Conservation (phyloP, 495 filamentous ascomycete species). For the Venustampulla echinocandica region DNA sequence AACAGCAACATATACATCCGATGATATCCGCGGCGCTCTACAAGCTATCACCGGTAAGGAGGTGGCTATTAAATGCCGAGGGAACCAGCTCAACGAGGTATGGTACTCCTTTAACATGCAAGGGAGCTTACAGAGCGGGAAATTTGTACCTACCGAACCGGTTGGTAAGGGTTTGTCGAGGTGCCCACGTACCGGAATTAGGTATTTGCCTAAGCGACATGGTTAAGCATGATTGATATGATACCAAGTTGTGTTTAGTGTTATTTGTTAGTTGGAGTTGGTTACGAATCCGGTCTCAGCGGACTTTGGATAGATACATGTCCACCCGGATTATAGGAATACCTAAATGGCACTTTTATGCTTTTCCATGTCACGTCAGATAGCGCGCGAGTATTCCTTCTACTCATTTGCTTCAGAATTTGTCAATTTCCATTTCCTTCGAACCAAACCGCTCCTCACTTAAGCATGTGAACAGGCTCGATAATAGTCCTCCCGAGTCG, state of each 20-base stretch:
- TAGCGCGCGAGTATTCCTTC: too few relatives aligned
- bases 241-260: background rate
- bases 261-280: too few relatives aligned
- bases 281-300: too few relatives aligned
- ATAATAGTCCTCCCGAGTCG: too few relatives aligned
- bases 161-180: conserved; percentile 25
- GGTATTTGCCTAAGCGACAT: conserved; percentile 24
- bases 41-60: conserved; percentile 50
- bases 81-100: conserved; percentile 57
- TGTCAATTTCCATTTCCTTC: too few relatives aligned
- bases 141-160: conserved; percentile 58
- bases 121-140: conserved; percentile 65
- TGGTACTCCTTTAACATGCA: conserved; percentile 82
- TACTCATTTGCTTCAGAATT: too few relatives aligned
- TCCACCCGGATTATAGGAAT: too few relatives aligned
- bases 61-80: conserved; percentile 60
- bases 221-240: conserved; percentile 1
- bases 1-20: conserved; percentile 53
- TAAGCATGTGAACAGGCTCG: too few relatives aligned
- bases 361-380: too few relatives aligned
- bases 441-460: too few relatives aligned
- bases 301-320: too few relatives aligned
- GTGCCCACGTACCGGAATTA: conserved; percentile 21
- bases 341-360: too few relatives aligned
- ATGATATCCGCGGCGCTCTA: conserved; percentile 57